Base-by-base conservation (phyloP, 1,139 yeast species). In the Pneumocystis oryctolagi region DNA sequence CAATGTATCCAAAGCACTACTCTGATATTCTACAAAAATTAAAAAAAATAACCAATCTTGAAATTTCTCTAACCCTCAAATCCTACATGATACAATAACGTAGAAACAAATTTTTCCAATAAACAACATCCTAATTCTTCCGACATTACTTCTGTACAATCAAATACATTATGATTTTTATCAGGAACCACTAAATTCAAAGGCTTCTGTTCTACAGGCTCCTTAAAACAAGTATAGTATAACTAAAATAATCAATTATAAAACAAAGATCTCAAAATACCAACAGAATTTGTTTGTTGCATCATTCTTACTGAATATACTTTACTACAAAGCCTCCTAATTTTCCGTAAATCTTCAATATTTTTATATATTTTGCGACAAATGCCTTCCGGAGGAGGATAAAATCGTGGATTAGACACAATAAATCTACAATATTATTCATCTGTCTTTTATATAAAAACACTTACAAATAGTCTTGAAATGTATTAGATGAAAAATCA, bases 21-120 rank as follows among this genome's bases (percentile, higher is more conserved):
- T 82, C 68, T 88, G 89, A 0, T 95, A 82, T 0, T 85, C 78
- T 47, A 25, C 4, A 12, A 25, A 39, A 25, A 16, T 25, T 47
- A 9, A 47, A 47, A 9, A 47, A 25, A 25, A 47, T 4, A 25
- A 25, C 9, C 6, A 42, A 47, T 25, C 20, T 9, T 9, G 16
- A 5, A 25, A 47, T 25, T 25, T 31, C 14, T 25, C 20, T 25
- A 47, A 47, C 55, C 55, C 74, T 94, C 97, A 76, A 88, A 94
- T 0, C 99, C 99, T 42, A 87, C 85, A 64, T 89, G 87, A 97
- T 92, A 92, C 0, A 89, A 84, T 32, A 94, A 77, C 66, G 89
- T 89, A 18, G 90, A 82, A 0, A 88, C 81, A 60, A 84, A 82
- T 67, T 87, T 82, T 67, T 83, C 79, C 74, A 94, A 66, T 84